Evolutionary conservation across 805 yeast species (phyloP), one percentile per base, ranked within the genome.

Genomic region (Starmerella riodocensis): DNA sequence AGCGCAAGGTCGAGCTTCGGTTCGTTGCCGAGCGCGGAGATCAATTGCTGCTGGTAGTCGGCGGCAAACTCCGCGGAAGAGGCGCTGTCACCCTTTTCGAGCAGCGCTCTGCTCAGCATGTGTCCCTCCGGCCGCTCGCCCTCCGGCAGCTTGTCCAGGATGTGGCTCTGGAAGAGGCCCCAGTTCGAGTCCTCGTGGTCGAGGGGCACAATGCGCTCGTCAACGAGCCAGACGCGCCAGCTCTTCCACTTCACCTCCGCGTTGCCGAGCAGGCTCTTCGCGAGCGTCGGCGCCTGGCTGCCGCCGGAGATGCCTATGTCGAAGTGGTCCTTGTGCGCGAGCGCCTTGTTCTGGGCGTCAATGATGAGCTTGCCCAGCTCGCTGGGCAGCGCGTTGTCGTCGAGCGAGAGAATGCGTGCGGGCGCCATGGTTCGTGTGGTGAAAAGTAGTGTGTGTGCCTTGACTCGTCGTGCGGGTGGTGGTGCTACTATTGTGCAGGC

Each of bases 221-320:
- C 97, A 48, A 86, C 76, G 61, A 86, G 84, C 63, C 68, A 86
- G 11, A 86, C 76, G 43, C 73, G 73, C 63, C 63, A 60, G 43
- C 56, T 48, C 32, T 41, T 22, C 58, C 60, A 60, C 37, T 59
- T 41, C 31, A 59, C 53, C 29, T 42, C 58, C 20, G 48, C 29
- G 56, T 81, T 70, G 46, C 71, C 73, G 40, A 84, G 69, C 46
- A 85, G 66, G 3, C 84, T 88, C 33, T 67, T 64, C 43, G 62
- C 53, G 54, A 78, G 66, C 2, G 76, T 83, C 50, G 78, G 76
- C 22, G 86, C 83, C 51, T 85, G 67, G 8, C 94, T 82, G 1
- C 97, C 97, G 30, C 97, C 97, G 42, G 91, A 78, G 34, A 86
- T 70, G 11, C 94, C 95, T 44, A 86, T 66, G 48, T 71, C 73